These are phyloP conservation scores for Ogataea ganodermae DNA, from an alignment of 805 yeast species.

Conservation along the genomic window DNA sequence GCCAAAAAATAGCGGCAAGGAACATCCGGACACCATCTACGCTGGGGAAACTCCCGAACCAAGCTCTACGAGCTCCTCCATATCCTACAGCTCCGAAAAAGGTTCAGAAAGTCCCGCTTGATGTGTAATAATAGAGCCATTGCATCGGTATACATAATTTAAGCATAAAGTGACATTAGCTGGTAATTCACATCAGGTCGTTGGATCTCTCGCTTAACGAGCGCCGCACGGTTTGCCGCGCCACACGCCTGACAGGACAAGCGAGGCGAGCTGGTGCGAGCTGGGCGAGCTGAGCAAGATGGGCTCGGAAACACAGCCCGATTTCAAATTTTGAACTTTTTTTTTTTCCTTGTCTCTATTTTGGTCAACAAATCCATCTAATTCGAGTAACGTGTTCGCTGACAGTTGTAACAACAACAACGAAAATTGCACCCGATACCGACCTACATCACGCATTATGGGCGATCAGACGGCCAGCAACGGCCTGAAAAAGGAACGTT, in stretches of 20 bases:
- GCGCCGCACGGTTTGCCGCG: too few species aligned
- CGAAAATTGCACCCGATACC: background rate
- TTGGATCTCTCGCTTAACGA: too few species aligned
- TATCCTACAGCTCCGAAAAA: background rate
- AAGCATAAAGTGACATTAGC: too few species aligned
- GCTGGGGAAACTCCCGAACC: slow-evolving; percentile 6
- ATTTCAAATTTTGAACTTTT: background rate
- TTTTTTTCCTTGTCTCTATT: slow-evolving; percentile 2
- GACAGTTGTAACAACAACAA: background rate
- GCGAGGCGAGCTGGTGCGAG: background rate
- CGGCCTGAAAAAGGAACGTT: slow-evolving; percentile 12
- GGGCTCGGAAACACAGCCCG: background rate
- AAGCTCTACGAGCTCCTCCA: slow-evolving; percentile 1
- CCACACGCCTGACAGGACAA: slow-evolving; percentile 3
- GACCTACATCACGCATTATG: slow-evolving; percentile 3
- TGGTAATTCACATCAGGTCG: too few species aligned
- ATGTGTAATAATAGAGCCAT: background rate
- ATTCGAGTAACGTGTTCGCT: slow-evolving; percentile 8
- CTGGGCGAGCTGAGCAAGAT: background rate
- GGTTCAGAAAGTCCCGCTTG: background rate
- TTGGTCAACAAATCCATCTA: slow-evolving; percentile 4
- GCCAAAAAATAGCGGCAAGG: background rate
- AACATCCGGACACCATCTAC: slow-evolving; percentile 7
- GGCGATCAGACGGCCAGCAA: slow-evolving; percentile 5
- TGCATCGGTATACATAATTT: too few species aligned